Conservation (phyloP, 108 stramenopile species). For the Cyclotella sp. region DNA sequence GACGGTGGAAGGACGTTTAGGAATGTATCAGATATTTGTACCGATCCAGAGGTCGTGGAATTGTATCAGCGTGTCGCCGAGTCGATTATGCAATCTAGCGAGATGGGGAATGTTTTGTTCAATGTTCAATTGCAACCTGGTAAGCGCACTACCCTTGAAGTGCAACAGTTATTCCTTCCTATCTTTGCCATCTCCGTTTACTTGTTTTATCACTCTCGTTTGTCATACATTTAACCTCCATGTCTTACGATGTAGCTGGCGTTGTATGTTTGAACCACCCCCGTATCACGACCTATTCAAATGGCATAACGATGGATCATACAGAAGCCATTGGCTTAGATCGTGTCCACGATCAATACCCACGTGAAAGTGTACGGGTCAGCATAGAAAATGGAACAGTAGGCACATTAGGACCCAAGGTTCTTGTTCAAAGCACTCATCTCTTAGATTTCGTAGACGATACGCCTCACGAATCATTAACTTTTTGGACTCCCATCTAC, state of each 20-base stretch:
- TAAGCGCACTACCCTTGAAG: no score
- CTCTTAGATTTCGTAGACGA: background rate
- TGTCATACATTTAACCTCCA: no score
- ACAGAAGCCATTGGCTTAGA: background rate
- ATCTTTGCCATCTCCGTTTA: no score
- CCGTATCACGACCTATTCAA: background rate
- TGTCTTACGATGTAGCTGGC: background rate
- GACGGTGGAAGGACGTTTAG: background rate
- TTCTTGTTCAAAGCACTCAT: background rate
- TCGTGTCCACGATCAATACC: background rate
- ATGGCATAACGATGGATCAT: background rate
- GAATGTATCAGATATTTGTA: background rate
- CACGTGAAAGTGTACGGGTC: background rate
- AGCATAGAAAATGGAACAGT: background rate
- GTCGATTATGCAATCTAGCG: background rate
- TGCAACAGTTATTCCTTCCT: no score
- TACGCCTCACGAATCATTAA: background rate
- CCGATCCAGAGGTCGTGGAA: background rate
- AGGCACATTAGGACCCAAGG: background rate
- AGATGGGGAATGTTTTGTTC: slow-evolving; percentile 1
- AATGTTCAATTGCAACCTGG: background rate
- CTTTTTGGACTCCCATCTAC: background rate
- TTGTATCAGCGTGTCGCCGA: background rate
- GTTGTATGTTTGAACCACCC: background rate
- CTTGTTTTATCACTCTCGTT: no score